Percentiles rank a stretch among this genome's conserved stretches.
phyloP scores from a whole-genome alignment of 306 rosid genomes.

The Vicia villosa region DNA sequence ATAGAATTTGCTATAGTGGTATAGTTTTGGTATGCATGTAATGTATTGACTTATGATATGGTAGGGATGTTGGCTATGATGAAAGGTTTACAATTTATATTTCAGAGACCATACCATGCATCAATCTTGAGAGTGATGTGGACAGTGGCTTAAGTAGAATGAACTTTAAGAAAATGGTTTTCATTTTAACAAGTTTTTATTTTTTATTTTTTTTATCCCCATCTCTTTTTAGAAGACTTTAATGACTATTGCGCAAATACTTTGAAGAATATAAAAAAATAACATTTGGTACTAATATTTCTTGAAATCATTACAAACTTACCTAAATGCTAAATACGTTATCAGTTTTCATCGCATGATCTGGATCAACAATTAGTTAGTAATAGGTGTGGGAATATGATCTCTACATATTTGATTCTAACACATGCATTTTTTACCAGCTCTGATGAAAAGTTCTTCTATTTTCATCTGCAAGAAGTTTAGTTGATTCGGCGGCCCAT shows the following conservation, averaged over 20 bases:
- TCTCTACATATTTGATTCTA: no score
- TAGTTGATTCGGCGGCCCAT: no score
- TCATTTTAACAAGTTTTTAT: no score
- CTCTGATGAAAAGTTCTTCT: no score
- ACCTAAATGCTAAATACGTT: no score
- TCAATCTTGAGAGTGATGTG: background rate
- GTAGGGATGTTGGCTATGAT: constrained; percentile 9
- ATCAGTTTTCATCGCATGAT: no score
- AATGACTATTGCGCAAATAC: background rate
- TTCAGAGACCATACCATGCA: constrained; percentile 15
- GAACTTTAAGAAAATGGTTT: constrained; percentile 3
- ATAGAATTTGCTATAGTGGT: constrained; percentile 13
- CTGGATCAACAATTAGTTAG: no score
- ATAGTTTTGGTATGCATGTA: constrained; percentile 21
- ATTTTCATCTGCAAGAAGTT: no score
- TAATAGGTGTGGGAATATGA: no score
- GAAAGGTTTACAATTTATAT: constrained; percentile 16
- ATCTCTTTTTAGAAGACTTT: background rate
- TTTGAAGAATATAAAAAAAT: constrained; percentile 23
- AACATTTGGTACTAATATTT: constrained; percentile 4
- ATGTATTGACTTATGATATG: constrained; percentile 18
- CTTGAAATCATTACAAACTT: constrained; percentile 14
- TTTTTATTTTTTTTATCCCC: no score
- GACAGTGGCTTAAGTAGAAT: constrained; percentile 12
- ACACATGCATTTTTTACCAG: no score